Percentiles rank a stretch among this genome's conserved stretches.
Evolutionary conservation across 2,329 filamentous ascomycete species (phyloP).

Genomic region (Xylariaceae sp.): DNA sequence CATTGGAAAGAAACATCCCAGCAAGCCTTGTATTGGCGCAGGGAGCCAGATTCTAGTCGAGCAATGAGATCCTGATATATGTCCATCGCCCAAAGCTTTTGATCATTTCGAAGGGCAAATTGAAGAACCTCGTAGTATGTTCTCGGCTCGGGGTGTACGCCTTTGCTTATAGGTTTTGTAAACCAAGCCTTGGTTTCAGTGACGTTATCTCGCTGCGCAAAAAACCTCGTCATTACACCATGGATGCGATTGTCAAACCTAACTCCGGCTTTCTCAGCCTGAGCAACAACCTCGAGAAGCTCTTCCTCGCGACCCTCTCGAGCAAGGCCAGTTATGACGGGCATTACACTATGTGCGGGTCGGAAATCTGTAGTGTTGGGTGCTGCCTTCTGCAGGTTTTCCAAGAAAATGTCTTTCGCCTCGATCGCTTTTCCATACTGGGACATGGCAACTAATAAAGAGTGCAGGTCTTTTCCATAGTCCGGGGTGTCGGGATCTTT

Average conservation of each 20-base stretch:
- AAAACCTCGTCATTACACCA: conserved; percentile 65
- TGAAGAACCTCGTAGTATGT: conserved; percentile 63
- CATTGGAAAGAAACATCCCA: conserved; percentile 80
- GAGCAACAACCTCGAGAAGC: conserved; percentile 60
- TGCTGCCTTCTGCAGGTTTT: conserved; percentile 11
- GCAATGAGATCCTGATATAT: conserved; percentile 62
- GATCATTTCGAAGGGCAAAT: conserved; percentile 64
- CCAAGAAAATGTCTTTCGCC: conserved; percentile 36
- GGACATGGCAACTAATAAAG: conserved; percentile 35
- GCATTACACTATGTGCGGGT: conserved; percentile 51
- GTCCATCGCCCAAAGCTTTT: conserved; percentile 66
- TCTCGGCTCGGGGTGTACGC: conserved; percentile 47
- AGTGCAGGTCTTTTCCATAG: conserved; percentile 33
- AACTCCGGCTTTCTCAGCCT: conserved; percentile 55
- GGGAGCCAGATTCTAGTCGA: conserved; percentile 35
- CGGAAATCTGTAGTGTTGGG: conserved; percentile 36
- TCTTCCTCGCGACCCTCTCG: conserved; percentile 63
- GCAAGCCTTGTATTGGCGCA: conserved; percentile 55
- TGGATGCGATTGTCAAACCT: conserved; percentile 55
- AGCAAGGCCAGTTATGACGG: conserved; percentile 66
- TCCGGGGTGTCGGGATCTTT: conserved; percentile 1
- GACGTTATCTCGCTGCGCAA: conserved; percentile 62
- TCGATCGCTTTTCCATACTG: conserved; percentile 41
- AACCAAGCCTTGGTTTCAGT: conserved; percentile 73
- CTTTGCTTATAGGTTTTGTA: conserved; percentile 54